Percentiles rank a stretch among this genome's conserved stretches.
Conservation (phyloP, 208 protist genomes). For the Trichomonas tenax region DNA sequence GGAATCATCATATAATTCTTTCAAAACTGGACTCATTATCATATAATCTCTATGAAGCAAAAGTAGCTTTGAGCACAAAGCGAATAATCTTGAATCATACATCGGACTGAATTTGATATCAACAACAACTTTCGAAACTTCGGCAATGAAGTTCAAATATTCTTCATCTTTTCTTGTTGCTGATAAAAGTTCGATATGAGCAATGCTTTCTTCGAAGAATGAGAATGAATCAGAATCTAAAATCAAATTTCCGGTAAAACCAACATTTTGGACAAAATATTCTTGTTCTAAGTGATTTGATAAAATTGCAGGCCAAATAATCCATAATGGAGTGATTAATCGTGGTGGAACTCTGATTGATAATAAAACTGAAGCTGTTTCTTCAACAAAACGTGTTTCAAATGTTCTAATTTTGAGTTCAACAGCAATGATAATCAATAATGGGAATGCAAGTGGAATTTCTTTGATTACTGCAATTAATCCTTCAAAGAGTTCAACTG, state of each 20-base stretch:
- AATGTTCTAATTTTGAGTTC: not conserved
- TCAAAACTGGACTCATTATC: not conserved
- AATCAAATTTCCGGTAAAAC: not conserved
- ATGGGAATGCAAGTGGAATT: not conserved
- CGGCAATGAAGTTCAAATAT: not conserved
- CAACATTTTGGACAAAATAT: not conserved
- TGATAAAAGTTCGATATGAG: not conserved
- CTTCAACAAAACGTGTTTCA: not conserved
- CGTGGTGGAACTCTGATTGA: not conserved
- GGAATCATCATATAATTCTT: not conserved
- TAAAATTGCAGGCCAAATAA: not conserved
- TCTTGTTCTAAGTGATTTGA: not conserved
- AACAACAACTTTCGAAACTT: not conserved
- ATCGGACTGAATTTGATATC: not conserved
- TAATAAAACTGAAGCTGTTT: not conserved
- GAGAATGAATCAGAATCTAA: not conserved
- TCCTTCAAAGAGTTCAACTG: not conserved
- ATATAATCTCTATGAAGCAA: not conserved
- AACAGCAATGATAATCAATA: not conserved
- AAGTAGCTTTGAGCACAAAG: not conserved
- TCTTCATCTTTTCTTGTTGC: not conserved
- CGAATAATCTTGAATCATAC: not conserved
- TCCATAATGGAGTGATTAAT: not conserved
- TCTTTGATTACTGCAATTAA: not conserved
- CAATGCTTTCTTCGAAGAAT: not conserved